A percentile compares a stretch with the other conserved stretches of the same genome.
phyloP scores from a whole-genome alignment of 192 early-diverging fungal species.

The Umbelopsis vinacea region DNA sequence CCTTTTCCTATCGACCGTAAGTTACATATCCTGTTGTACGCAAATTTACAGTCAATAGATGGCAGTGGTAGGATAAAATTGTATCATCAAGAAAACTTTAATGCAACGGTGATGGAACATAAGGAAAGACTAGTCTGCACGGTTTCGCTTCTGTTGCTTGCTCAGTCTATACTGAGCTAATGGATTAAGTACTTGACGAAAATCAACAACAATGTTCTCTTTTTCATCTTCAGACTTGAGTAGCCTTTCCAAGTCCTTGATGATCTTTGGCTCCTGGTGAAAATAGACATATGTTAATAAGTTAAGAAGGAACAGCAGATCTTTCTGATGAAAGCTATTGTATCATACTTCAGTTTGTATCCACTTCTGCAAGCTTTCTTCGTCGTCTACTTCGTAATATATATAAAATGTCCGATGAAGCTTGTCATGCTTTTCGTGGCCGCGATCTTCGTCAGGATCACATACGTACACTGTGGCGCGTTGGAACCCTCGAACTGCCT shows the following conservation, averaged over 20 bases:
- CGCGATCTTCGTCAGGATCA: conserved; percentile 1
- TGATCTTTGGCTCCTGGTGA: conserved; percentile 4
- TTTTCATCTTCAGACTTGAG: background rate
- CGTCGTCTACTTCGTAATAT: conserved; percentile 18
- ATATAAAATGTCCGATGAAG: background rate
- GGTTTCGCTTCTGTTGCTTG: background rate
- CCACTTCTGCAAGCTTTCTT: conserved; percentile 13
- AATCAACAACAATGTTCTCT: background rate
- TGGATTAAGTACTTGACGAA: conserved; percentile 13
- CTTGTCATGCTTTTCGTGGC: conserved; percentile 8
- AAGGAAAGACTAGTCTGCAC: background rate
- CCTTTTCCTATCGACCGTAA: too few relatives aligned
- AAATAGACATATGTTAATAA: background rate
- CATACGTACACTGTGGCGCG: conserved; percentile 8
- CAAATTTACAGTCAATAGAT: too few relatives aligned
- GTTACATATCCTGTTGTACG: too few relatives aligned
- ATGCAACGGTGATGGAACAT: too few relatives aligned
- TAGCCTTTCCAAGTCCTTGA: background rate
- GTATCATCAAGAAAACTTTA: too few relatives aligned
- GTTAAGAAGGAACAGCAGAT: background rate
- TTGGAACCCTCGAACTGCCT: background rate
- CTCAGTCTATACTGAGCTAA: background rate
- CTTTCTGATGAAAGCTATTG: background rate
- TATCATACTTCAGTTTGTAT: background rate
- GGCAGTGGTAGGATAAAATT: too few relatives aligned